Evolutionary conservation across 73 alveolate species (phyloP), one percentile per base, ranked within the genome.

Genomic region (Symbiodinium pilosum): DNA sequence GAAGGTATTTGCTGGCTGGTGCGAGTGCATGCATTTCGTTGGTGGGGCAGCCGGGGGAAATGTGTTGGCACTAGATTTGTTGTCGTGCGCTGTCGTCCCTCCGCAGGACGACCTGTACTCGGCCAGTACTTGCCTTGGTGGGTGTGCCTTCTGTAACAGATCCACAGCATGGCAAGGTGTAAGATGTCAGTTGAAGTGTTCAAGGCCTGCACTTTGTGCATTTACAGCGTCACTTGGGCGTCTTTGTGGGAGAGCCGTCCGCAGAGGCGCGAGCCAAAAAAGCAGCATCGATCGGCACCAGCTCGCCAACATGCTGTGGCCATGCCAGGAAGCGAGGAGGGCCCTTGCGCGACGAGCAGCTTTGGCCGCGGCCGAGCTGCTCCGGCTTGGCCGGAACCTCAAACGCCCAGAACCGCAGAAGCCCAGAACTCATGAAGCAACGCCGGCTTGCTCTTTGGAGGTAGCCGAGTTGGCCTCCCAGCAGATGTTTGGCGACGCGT

Each of bases 221-320:
- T 56, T 44, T 88, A 42, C 95, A 88, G 71, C 95, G 86, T 28
- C 95, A 59, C 32, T 84, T 88, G 95, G 95, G 95, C 43, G 51
- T 88, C 73, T 56, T 20, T 47, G 43, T 42, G 36, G 44, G 34
- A 28, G 95, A 21, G 73, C 73, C 73, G 32, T 54, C 73, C 6
- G 73, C 73, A 54, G 73, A 54, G 73, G 73, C 73, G 73, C 73
- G 20, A 26, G 32, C 73, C 28, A 26, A 12, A 0, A 0, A 0
- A 26, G 24, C 64, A 24, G 73, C 28, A 0, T 51, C 71, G n/a
- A 21, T 54, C 7, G 28, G 73, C 26, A 21, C 71, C 71, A 54
- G 71, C 71, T 54, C 26, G 69, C 3, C n/a, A 18, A 6, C 71
- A 4, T 4, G 71, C 34, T 24, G 20, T 24, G 73, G 32, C 26